Evolutionary conservation across 2,329 filamentous ascomycete genomes (phyloP), one percentile per base, ranked within the genome.

Genomic region (Talaromyces verruculosus): DNA sequence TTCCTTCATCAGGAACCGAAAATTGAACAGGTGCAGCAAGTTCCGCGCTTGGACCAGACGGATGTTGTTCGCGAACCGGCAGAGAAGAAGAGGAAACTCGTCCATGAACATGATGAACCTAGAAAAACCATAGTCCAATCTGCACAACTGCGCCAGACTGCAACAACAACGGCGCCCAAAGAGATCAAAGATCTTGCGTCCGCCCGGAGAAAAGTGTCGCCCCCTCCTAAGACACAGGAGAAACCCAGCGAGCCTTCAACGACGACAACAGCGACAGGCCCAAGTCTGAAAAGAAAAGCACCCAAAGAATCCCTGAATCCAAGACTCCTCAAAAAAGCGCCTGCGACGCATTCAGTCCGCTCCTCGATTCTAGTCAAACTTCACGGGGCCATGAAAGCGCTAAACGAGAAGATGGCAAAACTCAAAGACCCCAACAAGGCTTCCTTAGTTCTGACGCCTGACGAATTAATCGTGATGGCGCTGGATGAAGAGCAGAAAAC

Each of bases 401-500:
- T 80, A 6, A 83, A 83, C 65, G 71, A 77, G 33, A 73, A 80
- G 51, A 63, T 77, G 57, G 69, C 66, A 8, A 74, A 75, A 53
- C 73, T 75, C 43, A 76, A 74, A 33, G 71, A 75, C 17, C 68
- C 67, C 43, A 68, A 72, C 1, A 76, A 78, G 28, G 74, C 71
- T 35, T 70, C 71, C 45, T 70, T 81, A 43, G 61, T 79, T n/a
- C 67, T 84, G 7, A 78, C 75, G 7, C 66, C 77, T 1, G 74
- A 83, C 64, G 80, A 84, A 69, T 70, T 84, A 43, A 72, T 82
- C 28, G 77, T 74, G 15, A 79, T 82, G 77, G 79, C 81, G 13
- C 68, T 82, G n/a, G 79, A 84, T 61, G 88, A 93, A 67, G 96
- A 99, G 78, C 88, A 96, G 74, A 86, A 86, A 41, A 81, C 87